phyloP scores from a whole-genome alignment of 1,284 basidiomycete species.

The Flammula alnicola region DNA sequence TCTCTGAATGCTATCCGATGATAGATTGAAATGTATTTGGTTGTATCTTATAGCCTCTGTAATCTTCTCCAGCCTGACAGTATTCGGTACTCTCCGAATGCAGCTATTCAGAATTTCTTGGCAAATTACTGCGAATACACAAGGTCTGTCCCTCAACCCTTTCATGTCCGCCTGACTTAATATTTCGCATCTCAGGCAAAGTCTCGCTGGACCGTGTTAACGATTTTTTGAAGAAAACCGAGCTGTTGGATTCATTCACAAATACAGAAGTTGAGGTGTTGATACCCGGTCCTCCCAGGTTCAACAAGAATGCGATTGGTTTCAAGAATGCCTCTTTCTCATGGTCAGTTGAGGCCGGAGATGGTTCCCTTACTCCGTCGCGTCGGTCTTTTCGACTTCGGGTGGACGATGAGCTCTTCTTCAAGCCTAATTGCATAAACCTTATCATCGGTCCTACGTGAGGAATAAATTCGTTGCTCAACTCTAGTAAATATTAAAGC shows the following conservation, averaged over 20 bases:
- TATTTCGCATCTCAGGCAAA: slow-evolving; percentile 32
- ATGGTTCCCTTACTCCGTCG: background rate
- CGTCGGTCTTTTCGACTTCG: background rate
- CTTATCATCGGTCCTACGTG: no score
- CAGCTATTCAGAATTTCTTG: background rate
- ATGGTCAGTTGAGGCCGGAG: background rate
- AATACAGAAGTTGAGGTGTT: slow-evolving; percentile 16
- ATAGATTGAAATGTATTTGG: no score
- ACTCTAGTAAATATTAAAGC: no score
- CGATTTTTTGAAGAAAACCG: slow-evolving; percentile 53
- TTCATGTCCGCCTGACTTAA: background rate
- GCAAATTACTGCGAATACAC: no score
- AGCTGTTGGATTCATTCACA: slow-evolving; percentile 53
- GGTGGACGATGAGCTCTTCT: background rate
- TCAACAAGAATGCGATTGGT: slow-evolving; percentile 12
- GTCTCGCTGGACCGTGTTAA: slow-evolving; percentile 55
- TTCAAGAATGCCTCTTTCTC: slow-evolving; percentile 24
- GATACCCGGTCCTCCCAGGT: background rate
- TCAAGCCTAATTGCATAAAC: background rate
- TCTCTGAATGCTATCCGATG: no score
- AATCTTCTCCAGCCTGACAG: no score
- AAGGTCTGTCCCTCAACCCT: no score
- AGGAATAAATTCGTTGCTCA: no score
- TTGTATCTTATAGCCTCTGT: no score
- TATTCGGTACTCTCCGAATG: no score